Evolutionary conservation across 148 eudicot species (phyloP).

Genomic region (Pharnaceum exiguum): DNA sequence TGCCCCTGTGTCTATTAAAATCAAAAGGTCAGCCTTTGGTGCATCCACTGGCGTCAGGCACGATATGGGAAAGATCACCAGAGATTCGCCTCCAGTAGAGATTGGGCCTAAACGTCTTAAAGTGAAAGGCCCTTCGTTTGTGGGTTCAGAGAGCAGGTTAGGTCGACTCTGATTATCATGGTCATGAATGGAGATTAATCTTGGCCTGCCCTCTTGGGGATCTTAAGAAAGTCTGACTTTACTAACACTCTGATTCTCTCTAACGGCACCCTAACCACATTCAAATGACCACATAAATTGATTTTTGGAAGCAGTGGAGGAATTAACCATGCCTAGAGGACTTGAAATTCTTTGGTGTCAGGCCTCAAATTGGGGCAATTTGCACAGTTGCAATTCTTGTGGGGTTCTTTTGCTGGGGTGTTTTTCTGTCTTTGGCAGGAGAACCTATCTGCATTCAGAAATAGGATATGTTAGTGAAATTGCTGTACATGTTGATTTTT

Average conservation of each 20-base stretch:
- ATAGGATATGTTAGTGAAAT: conserved; percentile 15
- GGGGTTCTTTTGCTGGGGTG: conserved; percentile 43
- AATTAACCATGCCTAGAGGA: conserved; percentile 17
- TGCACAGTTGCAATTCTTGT: conserved; percentile 13
- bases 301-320: conserved; percentile 24
- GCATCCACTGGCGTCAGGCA: conserved; percentile 25
- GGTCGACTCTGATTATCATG: conserved; percentile 13
- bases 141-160: conserved; percentile 28
- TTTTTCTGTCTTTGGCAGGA: conserved; percentile 53
- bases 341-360: conserved; percentile 32
- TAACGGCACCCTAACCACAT: conserved; percentile 28
- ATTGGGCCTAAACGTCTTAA: conserved; percentile 57
- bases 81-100: conserved; percentile 36
- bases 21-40: conserved; percentile 34
- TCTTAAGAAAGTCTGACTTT: conserved; percentile 30
- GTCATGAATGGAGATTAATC: not conserved
- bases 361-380: conserved; percentile 25
- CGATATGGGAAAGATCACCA: conserved; percentile 19
- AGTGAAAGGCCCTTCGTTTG: conserved; percentile 61
- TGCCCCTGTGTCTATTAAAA: conserved; percentile 44
- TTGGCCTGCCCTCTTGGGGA: conserved; percentile 14
- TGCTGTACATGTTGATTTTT: conserved; percentile 41
- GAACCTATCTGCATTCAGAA: conserved; percentile 30
- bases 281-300: conserved; percentile 13
- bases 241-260: conserved; percentile 37